Evolutionary conservation across 192 early-diverging fungal genomes (phyloP), one percentile per base, ranked within the genome.

Genomic region (Coemansia sp.): DNA sequence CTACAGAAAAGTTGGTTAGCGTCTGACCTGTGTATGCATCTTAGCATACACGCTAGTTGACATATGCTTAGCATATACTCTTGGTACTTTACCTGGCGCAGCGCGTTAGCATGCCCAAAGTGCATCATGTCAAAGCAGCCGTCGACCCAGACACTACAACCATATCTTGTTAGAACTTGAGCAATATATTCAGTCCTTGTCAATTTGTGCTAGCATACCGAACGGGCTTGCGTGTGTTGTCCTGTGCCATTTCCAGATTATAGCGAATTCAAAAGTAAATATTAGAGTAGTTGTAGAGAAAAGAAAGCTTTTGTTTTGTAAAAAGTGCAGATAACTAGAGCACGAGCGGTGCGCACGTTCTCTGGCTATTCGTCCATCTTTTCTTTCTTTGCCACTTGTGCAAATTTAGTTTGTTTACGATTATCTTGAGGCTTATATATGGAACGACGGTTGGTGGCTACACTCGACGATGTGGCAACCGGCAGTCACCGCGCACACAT

Each of bases 91-190:
- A 90, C 90, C 85, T 97, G 95, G 59, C 96, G 87, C 64, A 98
- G 81, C 48, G 96, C 96, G 74, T 98, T 98, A 27, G 95, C 93
- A 70, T 98, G 96, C 10, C 92, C 92, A 86, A 90, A 94, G 82
- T 97, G 95, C 90, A 95, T 93, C 85, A 95, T 87, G 82, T 97
- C 95, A 71, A 95, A 97, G 80, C 95, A 97, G 39, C 95, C 95
- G 65, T 97, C 95, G 52, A 92, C 90, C 91, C 92, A 93, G 62
- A 93, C 65, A 11, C 78, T 80, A 80, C 54, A 54, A 29, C 29
- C 24, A 29, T 18, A 27, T 54, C 18, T 29, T 12, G 29, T 54
- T 32, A 54, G 53, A 26, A 53, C 24, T 24, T 18, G 23, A 39
- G 37, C 43, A 45, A 53, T 53, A 23, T 53, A 27, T 53, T 8